Evolutionary conservation across 345 rosid species (phyloP), one percentile per base, ranked within the genome.

Genomic region (Excoecaria cochinchinensis): DNA sequence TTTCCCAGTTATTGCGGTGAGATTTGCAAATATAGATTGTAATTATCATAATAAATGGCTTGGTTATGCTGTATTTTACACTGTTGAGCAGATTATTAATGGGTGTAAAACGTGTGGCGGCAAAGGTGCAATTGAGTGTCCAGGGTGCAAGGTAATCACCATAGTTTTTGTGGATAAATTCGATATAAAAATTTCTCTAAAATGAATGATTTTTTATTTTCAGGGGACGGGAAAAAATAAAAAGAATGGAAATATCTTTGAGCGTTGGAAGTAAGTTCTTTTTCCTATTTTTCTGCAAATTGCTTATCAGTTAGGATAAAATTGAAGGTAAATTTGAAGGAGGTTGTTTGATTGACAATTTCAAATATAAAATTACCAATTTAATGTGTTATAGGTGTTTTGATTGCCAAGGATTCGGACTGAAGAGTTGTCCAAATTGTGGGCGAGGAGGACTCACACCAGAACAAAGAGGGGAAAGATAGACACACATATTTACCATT

Each of bases 391-490:
- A 69, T 82, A 89, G 95, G 76, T 92, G 97, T 74, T 92, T 84
- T 70, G 94, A 89, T 48, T 90, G 96, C 73, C 97, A 90, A 84
- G 97, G 95, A 58, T 92, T 92, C 21, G 97, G 95, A 59, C 51
- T 90, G 70, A 88, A 82, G 79, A 81, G 94, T 42, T 92, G 97
- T 63, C 97, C 95, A 4, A 76, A 44, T 31, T 92, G 94, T 77
- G 91, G 97, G 31, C 63, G 85, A 67, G 95, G 90, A 84, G 97
- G 97, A 53, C 77, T 90, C 42, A 63, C 71, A 31, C 62, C 79
- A 42, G 74, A 50, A 71, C 44, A 57, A 40, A 44, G 64, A 69
- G 57, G 66, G 4, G 62, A 65, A 31, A 46, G 63, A 60, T 44
- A 74, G 48, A 31, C 12, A 13, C 0, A 25, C 8, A 62, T 36